These are phyloP conservation scores for Hypoxylon sp. DNA, from an alignment of 2,329 filamentous ascomycete genomes.

Conservation along the genomic window DNA sequence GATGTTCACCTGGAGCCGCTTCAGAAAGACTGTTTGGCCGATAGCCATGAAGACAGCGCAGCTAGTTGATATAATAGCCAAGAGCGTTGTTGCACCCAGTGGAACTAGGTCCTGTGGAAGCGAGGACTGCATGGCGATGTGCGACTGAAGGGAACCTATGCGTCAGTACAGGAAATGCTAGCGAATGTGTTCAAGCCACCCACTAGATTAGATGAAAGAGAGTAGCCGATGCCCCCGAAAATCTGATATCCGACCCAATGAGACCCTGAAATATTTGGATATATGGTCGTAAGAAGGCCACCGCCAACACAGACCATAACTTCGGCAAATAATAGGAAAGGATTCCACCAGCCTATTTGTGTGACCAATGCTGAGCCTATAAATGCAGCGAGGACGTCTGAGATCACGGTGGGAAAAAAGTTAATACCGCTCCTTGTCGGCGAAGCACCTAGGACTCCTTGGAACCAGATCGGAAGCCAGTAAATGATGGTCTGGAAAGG, in stretches of 20 bases:
- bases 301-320: slow-evolving; percentile 34
- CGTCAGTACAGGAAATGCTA: neutral
- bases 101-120: slow-evolving; percentile 45
- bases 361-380: slow-evolving; percentile 34
- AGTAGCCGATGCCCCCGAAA: slow-evolving; percentile 43
- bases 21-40: slow-evolving; percentile 41
- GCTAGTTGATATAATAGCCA: slow-evolving; percentile 42
- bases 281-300: slow-evolving; percentile 39
- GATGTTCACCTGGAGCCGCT: slow-evolving; percentile 33
- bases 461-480: slow-evolving; percentile 47
- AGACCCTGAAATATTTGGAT: slow-evolving; percentile 27
- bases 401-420: slow-evolving; percentile 42
- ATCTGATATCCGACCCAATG: slow-evolving; percentile 46
- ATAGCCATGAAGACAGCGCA: slow-evolving; percentile 43
- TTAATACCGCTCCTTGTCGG: slow-evolving; percentile 33
- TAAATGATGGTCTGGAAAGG: slow-evolving; percentile 42
- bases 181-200: slow-evolving; percentile 2
- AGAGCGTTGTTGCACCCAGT: slow-evolving; percentile 34
- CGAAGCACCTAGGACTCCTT: slow-evolving; percentile 22
- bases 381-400: slow-evolving; percentile 37
- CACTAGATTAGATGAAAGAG: slow-evolving; percentile 35
- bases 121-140: slow-evolving; percentile 43
- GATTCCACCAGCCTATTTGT: slow-evolving; percentile 41
- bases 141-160: slow-evolving; percentile 23
- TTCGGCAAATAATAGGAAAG: slow-evolving; percentile 37